phyloP scores from a whole-genome alignment of 495 filamentous ascomycete species.

The Pseudotulostoma volvatum region DNA sequence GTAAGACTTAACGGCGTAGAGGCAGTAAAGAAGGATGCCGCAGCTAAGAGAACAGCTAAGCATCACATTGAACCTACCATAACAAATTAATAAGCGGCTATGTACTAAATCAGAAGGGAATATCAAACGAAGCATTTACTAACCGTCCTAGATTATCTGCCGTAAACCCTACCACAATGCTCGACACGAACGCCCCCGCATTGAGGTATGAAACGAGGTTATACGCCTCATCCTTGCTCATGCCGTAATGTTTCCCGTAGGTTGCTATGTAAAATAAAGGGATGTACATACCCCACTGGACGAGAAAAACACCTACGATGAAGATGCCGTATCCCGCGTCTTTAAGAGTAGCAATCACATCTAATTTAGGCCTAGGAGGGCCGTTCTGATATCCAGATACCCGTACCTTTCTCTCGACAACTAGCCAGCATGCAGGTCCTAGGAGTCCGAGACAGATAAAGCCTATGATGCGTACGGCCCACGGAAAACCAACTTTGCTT shows the following conservation, averaged over 20 bases:
- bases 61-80: no score
- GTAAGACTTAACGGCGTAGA: slow-evolving; percentile 45
- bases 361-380: slow-evolving; percentile 25
- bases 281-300: slow-evolving; percentile 35
- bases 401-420: no score
- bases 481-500: slow-evolving; percentile 9
- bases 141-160: slow-evolving; percentile 53
- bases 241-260: slow-evolving; percentile 33
- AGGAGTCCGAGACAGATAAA: slow-evolving; percentile 9
- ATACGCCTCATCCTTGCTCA: slow-evolving; percentile 27
- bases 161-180: slow-evolving; percentile 11
- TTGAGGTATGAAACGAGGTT: slow-evolving; percentile 21
- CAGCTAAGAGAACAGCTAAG: slow-evolving; percentile 42
- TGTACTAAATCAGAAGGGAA: no score
- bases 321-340: slow-evolving; percentile 18
- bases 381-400: slow-evolving; percentile 12
- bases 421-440: no score
- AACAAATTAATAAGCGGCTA: no score
- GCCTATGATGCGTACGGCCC: slow-evolving; percentile 9
- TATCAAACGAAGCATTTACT: no score
- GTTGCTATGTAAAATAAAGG: slow-evolving; percentile 41
- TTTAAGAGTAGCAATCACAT: slow-evolving; percentile 25
- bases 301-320: slow-evolving; percentile 24
- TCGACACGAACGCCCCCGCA: slow-evolving; percentile 14
- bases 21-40: slow-evolving; percentile 48